Conservation (phyloP, 192 early-diverging fungal species). For the Mortierella antarctica region DNA sequence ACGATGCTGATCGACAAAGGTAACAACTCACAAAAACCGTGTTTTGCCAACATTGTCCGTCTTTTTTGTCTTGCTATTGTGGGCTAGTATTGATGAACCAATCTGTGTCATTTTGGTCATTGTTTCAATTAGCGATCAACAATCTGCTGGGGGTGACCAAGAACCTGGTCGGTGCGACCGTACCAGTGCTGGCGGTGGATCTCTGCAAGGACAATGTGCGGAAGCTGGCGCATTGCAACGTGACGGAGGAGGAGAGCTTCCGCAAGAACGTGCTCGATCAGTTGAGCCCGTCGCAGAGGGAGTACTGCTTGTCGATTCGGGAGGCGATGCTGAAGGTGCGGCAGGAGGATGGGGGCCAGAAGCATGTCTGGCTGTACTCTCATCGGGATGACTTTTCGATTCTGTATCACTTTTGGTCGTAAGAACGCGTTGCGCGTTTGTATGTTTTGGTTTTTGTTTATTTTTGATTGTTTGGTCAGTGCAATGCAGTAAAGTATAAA, state of each 20-base stretch:
- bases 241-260: slow-evolving; percentile 73
- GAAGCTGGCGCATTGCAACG: slow-evolving; percentile 65
- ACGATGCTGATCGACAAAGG: slow-evolving; percentile 68
- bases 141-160: slow-evolving; percentile 68
- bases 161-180: slow-evolving; percentile 53
- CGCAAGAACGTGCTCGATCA: slow-evolving; percentile 57
- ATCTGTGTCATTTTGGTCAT: neutral
- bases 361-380: slow-evolving; percentile 79
- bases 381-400: slow-evolving; percentile 72
- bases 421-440: neutral
- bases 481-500: neutral
- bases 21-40: slow-evolving; percentile 54
- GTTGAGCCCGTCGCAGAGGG: slow-evolving; percentile 61
- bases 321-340: slow-evolving; percentile 61
- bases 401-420: slow-evolving; percentile 65
- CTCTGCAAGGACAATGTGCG: slow-evolving; percentile 67
- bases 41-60: slow-evolving; percentile 10
- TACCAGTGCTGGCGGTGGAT: slow-evolving; percentile 75
- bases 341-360: slow-evolving; percentile 54
- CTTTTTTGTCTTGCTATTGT: neutral
- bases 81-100: neutral
- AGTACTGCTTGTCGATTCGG: slow-evolving; percentile 50
- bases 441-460: neutral
- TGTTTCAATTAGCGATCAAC: slow-evolving; percentile 58
- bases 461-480: neutral